Evolutionary conservation across 106 monocot genomes (phyloP).

Genomic region (Dioscorea zingiberensis): DNA sequence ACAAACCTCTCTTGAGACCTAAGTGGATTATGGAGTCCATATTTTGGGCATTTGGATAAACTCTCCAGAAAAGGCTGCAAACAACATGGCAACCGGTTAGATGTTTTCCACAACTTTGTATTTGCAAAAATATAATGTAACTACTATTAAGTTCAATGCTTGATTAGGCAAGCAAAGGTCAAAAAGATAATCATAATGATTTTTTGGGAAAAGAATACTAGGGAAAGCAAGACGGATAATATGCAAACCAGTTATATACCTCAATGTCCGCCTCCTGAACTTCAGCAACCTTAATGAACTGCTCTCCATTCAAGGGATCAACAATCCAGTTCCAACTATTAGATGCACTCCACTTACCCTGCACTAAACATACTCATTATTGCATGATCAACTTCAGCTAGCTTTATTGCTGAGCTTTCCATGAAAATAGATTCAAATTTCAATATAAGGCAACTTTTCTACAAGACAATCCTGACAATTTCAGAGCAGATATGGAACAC

Average conservation of each 20-base stretch:
- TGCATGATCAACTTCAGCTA: neutral
- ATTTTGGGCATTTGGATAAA: slow-evolving; percentile 78
- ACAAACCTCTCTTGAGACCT: slow-evolving; percentile 76
- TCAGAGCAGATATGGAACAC: neutral
- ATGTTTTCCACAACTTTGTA: neutral
- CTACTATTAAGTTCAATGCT: neutral
- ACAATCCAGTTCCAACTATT: slow-evolving; percentile 52
- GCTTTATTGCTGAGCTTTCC: neutral
- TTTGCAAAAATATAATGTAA: neutral
- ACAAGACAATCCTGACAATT: neutral
- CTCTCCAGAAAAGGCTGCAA: slow-evolving; percentile 88
- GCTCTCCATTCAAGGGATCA: slow-evolving; percentile 87
- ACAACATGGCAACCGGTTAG: neutral
- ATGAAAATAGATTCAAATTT: neutral
- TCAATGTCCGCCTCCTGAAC: slow-evolving; percentile 62
- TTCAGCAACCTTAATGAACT: slow-evolving; percentile 87
- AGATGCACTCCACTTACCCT: slow-evolving; percentile 81
- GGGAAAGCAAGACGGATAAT: neutral
- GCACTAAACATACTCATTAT: slow-evolving; percentile 48
- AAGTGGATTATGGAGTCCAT: slow-evolving; percentile 95
- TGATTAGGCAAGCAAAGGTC: neutral
- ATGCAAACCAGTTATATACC: slow-evolving; percentile 21
- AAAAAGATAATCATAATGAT: neutral
- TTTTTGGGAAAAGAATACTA: neutral
- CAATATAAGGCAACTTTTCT: neutral